Percentiles rank a stretch among this genome's conserved stretches.
phyloP scores from a whole-genome alignment of 2,329 filamentous ascomycete genomes.

The Shiraia sp. region DNA sequence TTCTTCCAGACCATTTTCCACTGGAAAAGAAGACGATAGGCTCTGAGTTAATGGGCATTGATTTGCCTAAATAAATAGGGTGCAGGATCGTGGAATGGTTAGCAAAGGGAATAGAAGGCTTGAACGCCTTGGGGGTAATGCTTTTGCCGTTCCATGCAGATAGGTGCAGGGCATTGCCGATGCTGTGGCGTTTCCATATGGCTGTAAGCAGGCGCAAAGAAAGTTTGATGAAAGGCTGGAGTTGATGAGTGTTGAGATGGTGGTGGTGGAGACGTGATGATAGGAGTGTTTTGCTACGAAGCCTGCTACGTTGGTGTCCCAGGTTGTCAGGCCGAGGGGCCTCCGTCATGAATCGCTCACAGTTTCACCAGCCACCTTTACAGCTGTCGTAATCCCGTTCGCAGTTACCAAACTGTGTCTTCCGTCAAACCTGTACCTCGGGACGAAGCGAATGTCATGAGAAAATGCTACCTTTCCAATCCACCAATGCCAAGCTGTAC shows the following conservation, averaged over 20 bases:
- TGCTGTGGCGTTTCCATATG: not conserved
- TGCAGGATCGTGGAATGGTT: slow-evolving; percentile 1
- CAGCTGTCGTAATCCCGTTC: not conserved
- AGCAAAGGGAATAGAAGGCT: not conserved
- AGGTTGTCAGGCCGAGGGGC: not conserved
- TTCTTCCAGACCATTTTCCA: not conserved
- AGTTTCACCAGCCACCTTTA: slow-evolving; percentile 7
- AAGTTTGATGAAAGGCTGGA: slow-evolving; percentile 1
- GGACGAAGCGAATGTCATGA: slow-evolving; percentile 6
- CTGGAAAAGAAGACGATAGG: too few species aligned
- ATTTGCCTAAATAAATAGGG: slow-evolving; percentile 26
- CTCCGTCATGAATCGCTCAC: slow-evolving; percentile 1
- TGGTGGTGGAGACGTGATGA: slow-evolving; percentile 1
- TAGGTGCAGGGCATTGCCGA: not conserved
- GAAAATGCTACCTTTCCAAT: slow-evolving; percentile 2
- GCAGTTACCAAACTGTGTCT: too few species aligned
- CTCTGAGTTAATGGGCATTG: slow-evolving; percentile 3
- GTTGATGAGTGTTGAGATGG: not conserved
- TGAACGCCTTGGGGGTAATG: too few species aligned
- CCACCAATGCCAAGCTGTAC: not conserved
- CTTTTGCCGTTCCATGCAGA: too few species aligned
- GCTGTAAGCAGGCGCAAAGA: not conserved
- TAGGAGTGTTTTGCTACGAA: slow-evolving; percentile 8
- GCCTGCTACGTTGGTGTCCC: not conserved
- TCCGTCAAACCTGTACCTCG: slow-evolving; percentile 1